Conservation (phyloP, 2,329 filamentous ascomycete species). For the Fusarium gaditjirri region DNA sequence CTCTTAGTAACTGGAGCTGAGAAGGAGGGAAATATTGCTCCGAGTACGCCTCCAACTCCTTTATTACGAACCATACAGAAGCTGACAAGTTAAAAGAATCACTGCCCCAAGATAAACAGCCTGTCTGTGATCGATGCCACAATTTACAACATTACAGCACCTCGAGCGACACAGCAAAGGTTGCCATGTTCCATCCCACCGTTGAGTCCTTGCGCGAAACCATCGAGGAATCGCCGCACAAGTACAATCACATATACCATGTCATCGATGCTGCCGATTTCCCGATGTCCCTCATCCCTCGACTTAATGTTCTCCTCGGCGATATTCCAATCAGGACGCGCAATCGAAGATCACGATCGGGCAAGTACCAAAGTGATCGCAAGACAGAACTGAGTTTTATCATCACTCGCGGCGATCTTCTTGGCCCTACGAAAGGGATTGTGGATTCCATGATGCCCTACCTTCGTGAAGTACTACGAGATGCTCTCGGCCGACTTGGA, state of each 20-base stretch:
- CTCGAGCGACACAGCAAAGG: constrained; percentile 56
- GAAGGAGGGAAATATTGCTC: constrained; percentile 30
- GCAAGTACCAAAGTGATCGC: constrained; percentile 72
- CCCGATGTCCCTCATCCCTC: constrained; percentile 88
- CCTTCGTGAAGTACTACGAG: constrained; percentile 78
- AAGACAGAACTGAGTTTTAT: constrained; percentile 88
- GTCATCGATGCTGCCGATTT: constrained; percentile 96
- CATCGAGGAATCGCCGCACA: constrained; percentile 87
- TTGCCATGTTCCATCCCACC: constrained; percentile 81
- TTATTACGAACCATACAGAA: not conserved
- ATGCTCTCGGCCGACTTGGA: constrained; percentile 75
- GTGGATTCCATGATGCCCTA: constrained; percentile 90
- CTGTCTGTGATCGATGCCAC: constrained; percentile 90
- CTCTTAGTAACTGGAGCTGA: constrained; percentile 49
- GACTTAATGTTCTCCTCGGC: constrained; percentile 75
- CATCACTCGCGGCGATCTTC: constrained; percentile 86
- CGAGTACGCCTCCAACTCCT: constrained; percentile 18
- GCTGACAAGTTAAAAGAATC: constrained; percentile 32
- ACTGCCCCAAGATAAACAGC: constrained; percentile 51
- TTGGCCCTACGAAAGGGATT: constrained; percentile 84
- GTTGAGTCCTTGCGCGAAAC: constrained; percentile 85
- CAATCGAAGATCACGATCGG: constrained; percentile 79
- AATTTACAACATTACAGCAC: constrained; percentile 79
- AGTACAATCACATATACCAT: constrained; percentile 95
- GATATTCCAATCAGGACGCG: constrained; percentile 79